A percentile compares a stretch with the other conserved stretches of the same genome.
These are phyloP conservation scores for Musa beccarii DNA, from an alignment of 176 grass and related monocot genomes.

Conservation along the genomic window DNA sequence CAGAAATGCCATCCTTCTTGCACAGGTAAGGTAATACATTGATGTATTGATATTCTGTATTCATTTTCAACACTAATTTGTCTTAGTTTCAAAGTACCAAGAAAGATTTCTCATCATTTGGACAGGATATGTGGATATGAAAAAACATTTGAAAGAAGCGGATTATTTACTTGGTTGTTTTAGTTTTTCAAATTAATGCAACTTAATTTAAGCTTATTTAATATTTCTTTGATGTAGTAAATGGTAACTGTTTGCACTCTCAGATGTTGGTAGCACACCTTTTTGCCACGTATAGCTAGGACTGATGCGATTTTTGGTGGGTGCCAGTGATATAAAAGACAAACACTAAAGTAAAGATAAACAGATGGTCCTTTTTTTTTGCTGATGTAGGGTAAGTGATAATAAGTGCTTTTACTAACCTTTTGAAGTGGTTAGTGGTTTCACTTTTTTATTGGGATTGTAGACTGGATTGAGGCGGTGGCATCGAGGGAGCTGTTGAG, in stretches of 20 bases:
- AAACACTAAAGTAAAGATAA: background rate
- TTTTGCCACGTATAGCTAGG: too few relatives aligned
- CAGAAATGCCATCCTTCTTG: slow-evolving; percentile 37
- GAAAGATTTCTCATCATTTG: background rate
- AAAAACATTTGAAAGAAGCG: background rate
- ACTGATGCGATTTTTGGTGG: too few relatives aligned
- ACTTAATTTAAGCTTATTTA: background rate
- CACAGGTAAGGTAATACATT: slow-evolving; percentile 33
- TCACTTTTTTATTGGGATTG: too few relatives aligned
- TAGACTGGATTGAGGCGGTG: too few relatives aligned
- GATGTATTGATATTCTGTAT: background rate
- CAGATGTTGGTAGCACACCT: too few relatives aligned
- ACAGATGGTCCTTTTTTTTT: background rate
- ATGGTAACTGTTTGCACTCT: background rate
- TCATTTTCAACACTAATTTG: background rate
- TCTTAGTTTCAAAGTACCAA: background rate
- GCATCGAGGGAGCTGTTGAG: too few relatives aligned
- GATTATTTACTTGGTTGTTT: background rate
- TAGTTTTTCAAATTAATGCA: background rate
- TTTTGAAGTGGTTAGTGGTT: too few relatives aligned
- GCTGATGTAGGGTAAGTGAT: background rate
- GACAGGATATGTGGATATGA: background rate
- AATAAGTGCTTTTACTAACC: too few relatives aligned
- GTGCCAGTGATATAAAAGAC: too few relatives aligned
- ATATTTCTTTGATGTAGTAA: too few relatives aligned